Evolutionary conservation across 768 basidiomycete genomes (phyloP).

Genomic region (Macrocybe gigantea): DNA sequence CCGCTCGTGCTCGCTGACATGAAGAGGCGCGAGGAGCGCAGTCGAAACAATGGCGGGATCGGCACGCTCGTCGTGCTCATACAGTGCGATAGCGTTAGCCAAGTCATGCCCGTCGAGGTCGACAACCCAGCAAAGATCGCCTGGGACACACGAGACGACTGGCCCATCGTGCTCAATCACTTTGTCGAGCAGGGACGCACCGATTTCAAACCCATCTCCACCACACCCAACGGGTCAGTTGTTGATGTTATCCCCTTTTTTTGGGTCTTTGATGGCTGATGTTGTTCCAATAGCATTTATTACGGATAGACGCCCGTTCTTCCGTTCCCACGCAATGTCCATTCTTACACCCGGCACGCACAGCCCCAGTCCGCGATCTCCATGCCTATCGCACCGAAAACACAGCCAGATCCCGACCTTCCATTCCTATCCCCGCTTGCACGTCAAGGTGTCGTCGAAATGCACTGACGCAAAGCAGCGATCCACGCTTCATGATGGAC

Average conservation of each 20-base stretch:
- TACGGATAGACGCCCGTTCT: constrained; percentile 28
- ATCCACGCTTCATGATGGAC: no score
- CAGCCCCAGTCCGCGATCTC: no score
- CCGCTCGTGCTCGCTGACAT: constrained; percentile 74
- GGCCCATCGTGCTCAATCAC: constrained; percentile 61
- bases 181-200: constrained; percentile 69
- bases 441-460: no score
- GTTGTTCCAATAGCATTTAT: constrained; percentile 27
- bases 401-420: no score
- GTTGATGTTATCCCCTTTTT: not conserved
- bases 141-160: constrained; percentile 74
- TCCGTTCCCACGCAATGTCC: no score
- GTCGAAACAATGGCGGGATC: constrained; percentile 68
- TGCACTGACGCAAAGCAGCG: no score
- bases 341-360: no score
- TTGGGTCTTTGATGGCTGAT: constrained; percentile 5
- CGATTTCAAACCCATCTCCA: constrained; percentile 82
- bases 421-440: no score
- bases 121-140: constrained; percentile 71
- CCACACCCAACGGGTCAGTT: constrained; percentile 67
- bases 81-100: constrained; percentile 69
- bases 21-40: constrained; percentile 74
- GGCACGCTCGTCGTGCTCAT: constrained; percentile 71
- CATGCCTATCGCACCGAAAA: no score
- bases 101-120: constrained; percentile 85